These are phyloP conservation scores for Xerocomus cyaneibrunnescens DNA, from an alignment of 1,284 basidiomycete species.

Conservation along the genomic window DNA sequence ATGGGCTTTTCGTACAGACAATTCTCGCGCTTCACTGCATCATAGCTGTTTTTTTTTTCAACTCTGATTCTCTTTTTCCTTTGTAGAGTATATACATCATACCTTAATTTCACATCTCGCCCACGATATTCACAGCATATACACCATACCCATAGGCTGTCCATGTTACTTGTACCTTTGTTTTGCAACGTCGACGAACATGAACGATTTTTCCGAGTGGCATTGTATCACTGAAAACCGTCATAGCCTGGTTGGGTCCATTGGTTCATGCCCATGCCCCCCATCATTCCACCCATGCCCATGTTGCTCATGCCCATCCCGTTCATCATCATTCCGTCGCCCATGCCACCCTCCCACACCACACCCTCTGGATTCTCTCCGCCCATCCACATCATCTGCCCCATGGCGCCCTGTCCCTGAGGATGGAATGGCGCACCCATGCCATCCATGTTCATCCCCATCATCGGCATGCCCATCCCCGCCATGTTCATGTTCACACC, in stretches of 20 bases:
- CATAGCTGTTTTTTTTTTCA: neutral
- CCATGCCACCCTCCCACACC: slow-evolving; percentile 31
- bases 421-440: slow-evolving; percentile 26
- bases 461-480: slow-evolving; percentile 36
- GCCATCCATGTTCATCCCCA: slow-evolving; percentile 48
- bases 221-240: slow-evolving; percentile 27
- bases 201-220: neutral
- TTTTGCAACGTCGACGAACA: slow-evolving; percentile 2
- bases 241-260: slow-evolving; percentile 35
- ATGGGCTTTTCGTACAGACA: neutral
- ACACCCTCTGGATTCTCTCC: slow-evolving; percentile 26
- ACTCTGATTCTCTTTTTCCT: neutral
- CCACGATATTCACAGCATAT: slow-evolving; percentile 26
- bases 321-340: slow-evolving; percentile 34
- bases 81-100: slow-evolving; percentile 26
- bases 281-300: slow-evolving; percentile 39
- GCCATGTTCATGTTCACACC: slow-evolving; percentile 35
- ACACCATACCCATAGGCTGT: slow-evolving; percentile 25
- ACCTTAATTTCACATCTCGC: slow-evolving; percentile 25
- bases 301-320: slow-evolving; percentile 34
- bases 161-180: slow-evolving; percentile 8
- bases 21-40: neutral
- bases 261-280: slow-evolving; percentile 40
- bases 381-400: slow-evolving; percentile 32
- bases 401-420: slow-evolving; percentile 17